Evolutionary conservation across 1,284 basidiomycete genomes (phyloP), one percentile per base, ranked within the genome.

Genomic region (Porodaedalea pini): DNA sequence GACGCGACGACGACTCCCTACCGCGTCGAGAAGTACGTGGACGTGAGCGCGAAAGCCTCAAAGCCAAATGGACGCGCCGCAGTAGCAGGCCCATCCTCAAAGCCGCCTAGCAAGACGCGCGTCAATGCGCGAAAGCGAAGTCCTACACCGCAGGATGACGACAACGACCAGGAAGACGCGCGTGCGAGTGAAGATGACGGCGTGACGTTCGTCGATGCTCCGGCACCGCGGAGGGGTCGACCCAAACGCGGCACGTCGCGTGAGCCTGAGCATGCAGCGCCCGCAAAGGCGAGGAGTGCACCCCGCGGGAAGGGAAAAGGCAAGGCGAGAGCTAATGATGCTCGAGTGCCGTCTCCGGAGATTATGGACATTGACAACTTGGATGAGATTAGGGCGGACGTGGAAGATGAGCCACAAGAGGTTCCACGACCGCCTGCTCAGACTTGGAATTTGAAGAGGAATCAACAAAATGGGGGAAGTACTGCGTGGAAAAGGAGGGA

Each of bases 231-330:
- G 36, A 37, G 17, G 27, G 45, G 41, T 8, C 51, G 52, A 25
- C 37, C 43, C 7, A 58, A 49, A 50, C 57, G 57, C 51, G 57
- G 32, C 7, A 23, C 52, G 19, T 54, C 51, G 19, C 57, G 57
- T 29, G 57, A 58, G 27, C 57, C 57, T 25, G 57, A 58, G 19
- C n/a, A n/a, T 11, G 8, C 23, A 13, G 29, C 19, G 17, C 43
- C 31, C 15, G 15, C 39, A 31, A 67, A 67, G 13, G 50, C 58
- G 17, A 54, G 62, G 25, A 64, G 65, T 51, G 17, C 61, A 10
- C 39, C 63, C 1, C 62, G 53, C 6, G 59, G 51, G 8, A 72
- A 70, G 51, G 68, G 65, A 6, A 71, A 70, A 48, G 62, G 60
- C 2, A 67, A 61, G 31, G 62, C 66, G 23, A 51, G 32, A n/a